Percentiles rank a stretch among this genome's conserved stretches.
phyloP scores from a whole-genome alignment of 805 yeast species.

The Candida rishiriensis region DNA sequence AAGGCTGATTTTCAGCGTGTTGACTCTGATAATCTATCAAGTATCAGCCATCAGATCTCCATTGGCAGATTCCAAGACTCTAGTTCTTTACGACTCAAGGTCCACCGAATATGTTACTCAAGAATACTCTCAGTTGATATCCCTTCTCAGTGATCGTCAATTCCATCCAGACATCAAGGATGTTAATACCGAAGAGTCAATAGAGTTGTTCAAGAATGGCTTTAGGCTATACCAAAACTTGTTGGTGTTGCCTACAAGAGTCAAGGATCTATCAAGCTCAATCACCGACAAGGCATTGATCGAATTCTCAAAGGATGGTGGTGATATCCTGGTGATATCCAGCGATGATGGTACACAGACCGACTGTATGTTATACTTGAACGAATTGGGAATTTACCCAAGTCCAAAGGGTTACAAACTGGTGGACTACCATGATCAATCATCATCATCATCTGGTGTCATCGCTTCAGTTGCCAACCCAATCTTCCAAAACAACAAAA shows the following conservation, averaged over 20 bases:
- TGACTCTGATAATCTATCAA: constrained; percentile 5
- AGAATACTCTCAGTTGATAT: constrained; percentile 23
- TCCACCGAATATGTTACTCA: constrained; percentile 9
- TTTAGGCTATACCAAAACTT: constrained; percentile 49
- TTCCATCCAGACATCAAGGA: constrained; percentile 22
- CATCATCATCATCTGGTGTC: constrained; percentile 13
- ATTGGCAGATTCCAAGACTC: constrained; percentile 15
- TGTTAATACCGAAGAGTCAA: constrained; percentile 8
- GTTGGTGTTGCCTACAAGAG: constrained; percentile 54
- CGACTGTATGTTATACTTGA: constrained; percentile 59
- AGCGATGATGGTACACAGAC: constrained; percentile 51
- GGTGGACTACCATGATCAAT: constrained; percentile 55
- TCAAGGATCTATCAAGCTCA: constrained; percentile 35
- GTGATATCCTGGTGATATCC: constrained; percentile 67
- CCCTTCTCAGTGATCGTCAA: constrained; percentile 11
- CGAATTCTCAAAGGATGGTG: constrained; percentile 61
- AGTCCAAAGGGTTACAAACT: constrained; percentile 68
- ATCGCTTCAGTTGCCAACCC: constrained; percentile 22
- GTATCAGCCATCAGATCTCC: constrained; percentile 14
- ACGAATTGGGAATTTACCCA: constrained; percentile 79
- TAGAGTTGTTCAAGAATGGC: constrained; percentile 37
- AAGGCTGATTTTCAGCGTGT: constrained; percentile 2
- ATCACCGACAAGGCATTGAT: constrained; percentile 48
- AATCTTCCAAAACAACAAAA: constrained; percentile 27
- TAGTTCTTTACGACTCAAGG: constrained; percentile 21